phyloP scores from a whole-genome alignment of 306 rosid genomes.

The Glycyrrhiza uralensis region DNA sequence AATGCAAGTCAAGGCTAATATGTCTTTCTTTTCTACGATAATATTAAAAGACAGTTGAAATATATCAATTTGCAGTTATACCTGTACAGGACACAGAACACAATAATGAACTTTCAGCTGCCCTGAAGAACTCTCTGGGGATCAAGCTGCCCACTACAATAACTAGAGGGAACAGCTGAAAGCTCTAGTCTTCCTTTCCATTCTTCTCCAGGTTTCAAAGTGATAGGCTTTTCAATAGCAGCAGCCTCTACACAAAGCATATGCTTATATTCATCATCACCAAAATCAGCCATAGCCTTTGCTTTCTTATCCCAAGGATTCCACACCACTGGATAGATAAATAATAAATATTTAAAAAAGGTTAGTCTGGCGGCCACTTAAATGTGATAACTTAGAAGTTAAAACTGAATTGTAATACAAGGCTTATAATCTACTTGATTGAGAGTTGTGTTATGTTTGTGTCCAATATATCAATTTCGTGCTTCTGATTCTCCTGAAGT shows the following conservation, averaged over 20 bases:
- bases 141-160: conserved; percentile 95
- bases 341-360: neutral
- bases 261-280: conserved; percentile 92
- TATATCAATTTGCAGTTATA: conserved; percentile 21
- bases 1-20: neutral
- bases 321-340: conserved; percentile 77
- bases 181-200: conserved; percentile 96
- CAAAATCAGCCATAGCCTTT: conserved; percentile 90
- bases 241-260: conserved; percentile 98
- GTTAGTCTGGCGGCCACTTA: neutral
- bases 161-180: conserved; percentile 96
- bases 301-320: conserved; percentile 99
- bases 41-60: neutral
- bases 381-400: neutral
- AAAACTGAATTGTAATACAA: conserved; percentile 12
- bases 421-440: neutral
- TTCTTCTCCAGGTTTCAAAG: conserved; percentile 98
- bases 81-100: conserved; percentile 73
- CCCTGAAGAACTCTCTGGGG: conserved; percentile 81
- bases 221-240: conserved; percentile 67
- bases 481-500: conserved; percentile 1
- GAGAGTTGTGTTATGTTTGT: neutral
- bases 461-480: conserved; percentile 18
- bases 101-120: conserved; percentile 45
- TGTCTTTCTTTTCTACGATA: neutral